Evolutionary conservation across 352 stramenopile species (phyloP), one percentile per base, ranked within the genome.

Genomic region (Globisporangium splendens): DNA sequence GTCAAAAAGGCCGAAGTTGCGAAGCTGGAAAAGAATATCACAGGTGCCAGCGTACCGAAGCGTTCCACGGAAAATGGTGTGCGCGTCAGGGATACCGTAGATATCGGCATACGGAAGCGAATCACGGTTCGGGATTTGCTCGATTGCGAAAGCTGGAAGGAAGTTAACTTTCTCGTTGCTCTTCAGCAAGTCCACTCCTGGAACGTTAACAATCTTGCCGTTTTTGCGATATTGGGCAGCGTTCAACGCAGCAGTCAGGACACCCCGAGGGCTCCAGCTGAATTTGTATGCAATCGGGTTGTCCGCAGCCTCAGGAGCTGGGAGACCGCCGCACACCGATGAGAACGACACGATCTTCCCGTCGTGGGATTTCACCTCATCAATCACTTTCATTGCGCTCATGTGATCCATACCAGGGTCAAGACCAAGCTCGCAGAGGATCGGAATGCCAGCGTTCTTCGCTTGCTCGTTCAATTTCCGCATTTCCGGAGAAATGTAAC

Each of bases 241-340:
- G 70, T 98, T 98, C 48, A 96, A 59, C 13, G 87, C 92, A 11
- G 96, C 95, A 24, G 76, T 95, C n/a, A 99, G 69, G 7, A 98
- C 96, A 41, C 95, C 96, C 31, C 89, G 89, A 35, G 96, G 96
- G 53, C 86, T 97, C 96, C 96, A 99, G 56, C 90, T 98, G 67
- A 98, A 98, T 72, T 98, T 98, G 79, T 99, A 99, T 21, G 87
- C 89, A 49, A 98, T 94, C 20, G 93, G 85, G 62, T 98, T 99
- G 66, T 98, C 88, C 5, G 92, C 93, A 3, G 93, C 94, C 70
- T 98, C 94, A 7, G 96, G 95, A 1, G 95, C 90, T 44, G 94
- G 94, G 7, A 99, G 75, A 31, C 96, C 96, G 38, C 96, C 96
- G 69, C 95, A 98, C 14, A 98, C 86, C 18, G 93, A 98, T 33